Evolutionary conservation across 352 stramenopile species (phyloP).

Genomic region (Globisporangium orthogonon): DNA sequence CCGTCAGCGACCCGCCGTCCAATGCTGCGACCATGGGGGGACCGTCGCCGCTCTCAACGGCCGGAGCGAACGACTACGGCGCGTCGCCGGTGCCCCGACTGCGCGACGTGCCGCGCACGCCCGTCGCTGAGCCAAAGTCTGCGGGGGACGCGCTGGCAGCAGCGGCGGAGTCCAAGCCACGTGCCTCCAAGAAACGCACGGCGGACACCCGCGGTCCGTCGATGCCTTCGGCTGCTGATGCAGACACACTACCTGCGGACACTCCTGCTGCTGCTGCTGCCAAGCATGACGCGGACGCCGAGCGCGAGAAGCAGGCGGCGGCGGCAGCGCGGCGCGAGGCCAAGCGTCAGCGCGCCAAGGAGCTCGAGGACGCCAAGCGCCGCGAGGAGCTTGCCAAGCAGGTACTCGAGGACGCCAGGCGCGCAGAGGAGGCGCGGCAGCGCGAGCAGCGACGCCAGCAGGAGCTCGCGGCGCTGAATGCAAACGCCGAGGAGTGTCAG

Average conservation of each 20-base stretch:
- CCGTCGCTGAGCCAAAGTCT: conserved; percentile 38
- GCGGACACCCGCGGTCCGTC: conserved; percentile 4
- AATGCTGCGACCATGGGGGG: conserved; percentile 1
- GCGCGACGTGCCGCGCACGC: conserved; percentile 30
- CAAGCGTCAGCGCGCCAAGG: conserved; percentile 44
- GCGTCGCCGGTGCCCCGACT: conserved; percentile 16
- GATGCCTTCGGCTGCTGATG: background rate
- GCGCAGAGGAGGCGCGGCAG: conserved; percentile 34
- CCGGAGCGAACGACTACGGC: conserved; percentile 5
- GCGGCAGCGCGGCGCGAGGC: conserved; percentile 27
- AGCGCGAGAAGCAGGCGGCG: conserved; percentile 26
- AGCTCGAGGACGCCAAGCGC: conserved; percentile 40
- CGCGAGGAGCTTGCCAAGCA: conserved; percentile 43
- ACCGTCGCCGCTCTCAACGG: conserved; percentile 12
- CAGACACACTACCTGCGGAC: background rate
- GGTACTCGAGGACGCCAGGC: conserved; percentile 35
- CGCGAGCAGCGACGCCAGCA: conserved; percentile 44
- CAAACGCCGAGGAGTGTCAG: conserved; percentile 65
- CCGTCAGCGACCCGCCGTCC: conserved; percentile 1
- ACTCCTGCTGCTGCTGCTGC: conserved; percentile 10
- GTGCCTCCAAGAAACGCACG: conserved; percentile 43
- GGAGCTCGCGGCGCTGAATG: conserved; percentile 48
- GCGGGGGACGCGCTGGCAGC: background rate
- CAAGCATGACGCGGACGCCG: conserved; percentile 31
- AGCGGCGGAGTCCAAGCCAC: conserved; percentile 17